Conservation (phyloP, 2,329 filamentous ascomycete species). For the Seiridium unicorne region DNA sequence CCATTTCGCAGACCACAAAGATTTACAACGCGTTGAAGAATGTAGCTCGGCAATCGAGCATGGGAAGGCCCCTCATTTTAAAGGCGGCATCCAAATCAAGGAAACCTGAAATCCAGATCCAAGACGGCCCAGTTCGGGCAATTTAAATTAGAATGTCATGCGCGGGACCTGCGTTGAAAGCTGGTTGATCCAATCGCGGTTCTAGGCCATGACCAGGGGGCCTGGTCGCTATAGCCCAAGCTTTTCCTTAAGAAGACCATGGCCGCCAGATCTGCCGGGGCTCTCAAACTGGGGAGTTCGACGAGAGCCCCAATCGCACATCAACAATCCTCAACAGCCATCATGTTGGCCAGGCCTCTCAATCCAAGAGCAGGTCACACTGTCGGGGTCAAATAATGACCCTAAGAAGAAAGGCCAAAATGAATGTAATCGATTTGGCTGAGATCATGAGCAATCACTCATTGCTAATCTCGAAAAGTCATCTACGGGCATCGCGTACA, state of each 20-base stretch:
- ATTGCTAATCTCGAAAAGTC: no score
- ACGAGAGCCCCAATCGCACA: no score
- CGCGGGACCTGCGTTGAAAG: not conserved
- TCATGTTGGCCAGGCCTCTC: no score
- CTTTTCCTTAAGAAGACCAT: not conserved
- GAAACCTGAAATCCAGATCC: not conserved
- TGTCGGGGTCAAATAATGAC: no score
- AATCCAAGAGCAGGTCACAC: no score
- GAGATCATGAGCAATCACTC: no score
- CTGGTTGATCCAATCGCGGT: not conserved
- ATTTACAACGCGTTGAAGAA: not conserved
- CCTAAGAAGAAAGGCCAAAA: no score
- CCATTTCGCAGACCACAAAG: not conserved
- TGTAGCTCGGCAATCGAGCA: not conserved
- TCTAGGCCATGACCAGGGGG: not conserved
- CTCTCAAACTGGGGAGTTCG: no score
- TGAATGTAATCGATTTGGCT: no score
- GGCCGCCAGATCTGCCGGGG: no score
- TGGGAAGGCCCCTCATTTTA: not conserved
- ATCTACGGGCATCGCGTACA: no score
- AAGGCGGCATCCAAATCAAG: not conserved
- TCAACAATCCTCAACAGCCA: no score
- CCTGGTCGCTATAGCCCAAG: not conserved
- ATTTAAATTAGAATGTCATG: slow-evolving; percentile 1
- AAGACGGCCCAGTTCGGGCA: not conserved